A percentile compares a stretch with the other conserved stretches of the same genome.
These are phyloP conservation scores for Suzukiozyma palmioleophila DNA, from an alignment of 1,139 yeast genomes.

Conservation along the genomic window DNA sequence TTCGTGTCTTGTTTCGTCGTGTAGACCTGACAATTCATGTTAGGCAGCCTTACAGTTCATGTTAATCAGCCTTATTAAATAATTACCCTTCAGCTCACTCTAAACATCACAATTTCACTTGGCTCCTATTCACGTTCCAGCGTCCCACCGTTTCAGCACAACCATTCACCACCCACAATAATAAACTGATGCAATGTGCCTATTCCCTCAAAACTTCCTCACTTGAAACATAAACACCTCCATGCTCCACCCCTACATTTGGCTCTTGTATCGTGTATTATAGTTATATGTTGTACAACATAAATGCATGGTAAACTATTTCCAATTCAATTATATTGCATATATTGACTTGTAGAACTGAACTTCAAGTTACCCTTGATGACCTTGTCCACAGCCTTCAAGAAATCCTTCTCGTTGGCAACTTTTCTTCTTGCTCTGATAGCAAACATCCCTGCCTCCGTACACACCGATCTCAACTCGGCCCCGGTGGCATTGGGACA, in stretches of 20 bases:
- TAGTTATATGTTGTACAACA: constrained; percentile 1
- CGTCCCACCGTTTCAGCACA: no score
- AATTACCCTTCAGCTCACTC: no score
- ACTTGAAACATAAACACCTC: not conserved
- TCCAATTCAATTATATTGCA: constrained; percentile 70
- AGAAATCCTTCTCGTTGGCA: constrained; percentile 94
- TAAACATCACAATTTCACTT: no score
- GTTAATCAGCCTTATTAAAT: no score
- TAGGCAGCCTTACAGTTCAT: no score
- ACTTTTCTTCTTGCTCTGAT: constrained; percentile 97
- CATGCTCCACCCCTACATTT: not conserved
- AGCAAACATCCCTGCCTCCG: constrained; percentile 99
- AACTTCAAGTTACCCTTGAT: constrained; percentile 97
- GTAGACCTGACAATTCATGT: no score
- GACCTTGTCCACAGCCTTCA: constrained; percentile 96
- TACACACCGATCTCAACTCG: constrained; percentile 91
- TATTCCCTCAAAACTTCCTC: no score
- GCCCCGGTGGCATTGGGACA: constrained; percentile 99
- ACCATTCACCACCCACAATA: no score
- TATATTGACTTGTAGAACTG: constrained; percentile 93
- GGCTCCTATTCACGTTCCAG: no score
- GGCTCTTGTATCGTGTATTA: constrained; percentile 1
- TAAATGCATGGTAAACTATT: constrained; percentile 1
- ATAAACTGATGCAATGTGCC: no score
- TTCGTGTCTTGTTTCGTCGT: no score